phyloP scores from a whole-genome alignment of 805 yeast genomes.

The Tetrapisispora taiwanensis region DNA sequence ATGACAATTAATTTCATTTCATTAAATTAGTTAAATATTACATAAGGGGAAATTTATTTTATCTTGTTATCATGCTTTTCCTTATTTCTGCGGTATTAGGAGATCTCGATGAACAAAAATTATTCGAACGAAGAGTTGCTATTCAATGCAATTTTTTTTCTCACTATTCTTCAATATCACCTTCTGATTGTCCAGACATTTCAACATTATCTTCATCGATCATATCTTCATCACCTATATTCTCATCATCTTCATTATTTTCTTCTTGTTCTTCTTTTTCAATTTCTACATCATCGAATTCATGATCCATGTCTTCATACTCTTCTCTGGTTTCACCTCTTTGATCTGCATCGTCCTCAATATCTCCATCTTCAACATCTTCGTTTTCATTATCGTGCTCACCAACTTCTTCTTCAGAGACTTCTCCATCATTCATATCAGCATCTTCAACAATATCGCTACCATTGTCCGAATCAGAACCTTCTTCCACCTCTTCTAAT shows the following conservation, averaged over 20 bases:
- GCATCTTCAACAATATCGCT: neutral
- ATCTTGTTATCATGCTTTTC: too few species aligned
- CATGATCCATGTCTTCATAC: constrained; percentile 37
- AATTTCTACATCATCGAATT: constrained; percentile 34
- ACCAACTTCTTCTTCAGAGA: neutral
- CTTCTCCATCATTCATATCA: neutral
- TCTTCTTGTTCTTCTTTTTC: constrained; percentile 31
- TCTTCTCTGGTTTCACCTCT: constrained; percentile 33
- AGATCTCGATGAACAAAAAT: too few species aligned
- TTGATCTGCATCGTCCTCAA: neutral
- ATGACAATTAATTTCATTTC: too few species aligned
- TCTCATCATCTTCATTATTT: constrained; percentile 29
- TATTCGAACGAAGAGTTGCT: too few species aligned
- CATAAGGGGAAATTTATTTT: too few species aligned
- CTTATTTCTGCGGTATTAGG: too few species aligned
- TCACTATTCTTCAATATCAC: neutral
- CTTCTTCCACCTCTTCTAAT: neutral
- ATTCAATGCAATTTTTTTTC: neutral
- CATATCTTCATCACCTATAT: constrained; percentile 29
- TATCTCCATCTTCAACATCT: neutral
- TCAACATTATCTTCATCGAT: neutral
- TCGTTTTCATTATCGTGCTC: constrained; percentile 2
- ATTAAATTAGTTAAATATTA: too few species aligned
- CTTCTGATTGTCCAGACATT: neutral
- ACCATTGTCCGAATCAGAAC: neutral